Evolutionary conservation across 2,329 filamentous ascomycete genomes (phyloP).

Genomic region (Fusarium multiceps): DNA sequence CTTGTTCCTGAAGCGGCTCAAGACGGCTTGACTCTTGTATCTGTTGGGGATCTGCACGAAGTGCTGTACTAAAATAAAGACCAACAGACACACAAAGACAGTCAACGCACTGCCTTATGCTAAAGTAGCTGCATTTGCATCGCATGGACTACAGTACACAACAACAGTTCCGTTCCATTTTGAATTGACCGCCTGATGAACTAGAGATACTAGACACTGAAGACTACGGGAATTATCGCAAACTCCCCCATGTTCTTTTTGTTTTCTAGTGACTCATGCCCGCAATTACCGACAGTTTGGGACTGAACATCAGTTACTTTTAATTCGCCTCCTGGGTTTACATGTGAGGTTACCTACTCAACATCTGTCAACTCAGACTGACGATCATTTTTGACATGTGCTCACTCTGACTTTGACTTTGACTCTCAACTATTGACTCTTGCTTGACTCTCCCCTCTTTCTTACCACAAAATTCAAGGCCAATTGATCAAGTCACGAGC

Average conservation of each 20-base stretch:
- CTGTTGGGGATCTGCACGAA: neutral
- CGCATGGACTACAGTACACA: neutral
- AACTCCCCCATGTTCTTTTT: slow-evolving; percentile 16
- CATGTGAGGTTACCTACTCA: slow-evolving; percentile 2
- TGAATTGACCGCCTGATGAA: slow-evolving; percentile 17
- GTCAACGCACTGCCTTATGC: slow-evolving; percentile 6
- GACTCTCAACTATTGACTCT: neutral
- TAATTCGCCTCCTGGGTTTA: neutral
- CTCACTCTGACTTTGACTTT: neutral
- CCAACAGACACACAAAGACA: slow-evolving; percentile 10
- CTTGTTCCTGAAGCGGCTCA: slow-evolving; percentile 11
- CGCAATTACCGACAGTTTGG: slow-evolving; percentile 8
- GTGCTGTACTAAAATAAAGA: neutral
- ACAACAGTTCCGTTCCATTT: neutral
- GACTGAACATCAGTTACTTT: neutral
- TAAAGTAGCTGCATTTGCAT: slow-evolving; percentile 10
- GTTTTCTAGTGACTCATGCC: slow-evolving; percentile 7
- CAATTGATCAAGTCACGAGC: slow-evolving; percentile 35
- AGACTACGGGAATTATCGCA: slow-evolving; percentile 27
- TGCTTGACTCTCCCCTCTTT: neutral
- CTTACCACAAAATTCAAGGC: slow-evolving; percentile 5
- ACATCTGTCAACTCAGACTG: neutral
- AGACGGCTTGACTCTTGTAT: neutral
- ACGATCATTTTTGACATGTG: slow-evolving; percentile 23
- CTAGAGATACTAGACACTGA: neutral